Evolutionary conservation across 2,329 filamentous ascomycete genomes (phyloP).

Genomic region (Xylogone sp.): DNA sequence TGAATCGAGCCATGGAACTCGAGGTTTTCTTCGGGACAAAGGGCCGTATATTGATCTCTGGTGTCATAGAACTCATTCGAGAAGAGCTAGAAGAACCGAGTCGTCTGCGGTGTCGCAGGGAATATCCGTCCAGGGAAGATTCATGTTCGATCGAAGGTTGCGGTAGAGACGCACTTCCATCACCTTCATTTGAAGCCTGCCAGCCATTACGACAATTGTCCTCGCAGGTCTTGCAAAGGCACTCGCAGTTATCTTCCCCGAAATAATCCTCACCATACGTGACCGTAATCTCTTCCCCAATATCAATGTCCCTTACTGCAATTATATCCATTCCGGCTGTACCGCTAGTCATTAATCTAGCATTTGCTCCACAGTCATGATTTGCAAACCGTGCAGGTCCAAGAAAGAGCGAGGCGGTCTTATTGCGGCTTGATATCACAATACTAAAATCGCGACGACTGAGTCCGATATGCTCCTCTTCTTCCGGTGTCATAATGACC

Average conservation of each 20-base stretch:
- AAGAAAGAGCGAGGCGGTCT: slow-evolving; percentile 86
- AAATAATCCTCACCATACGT: slow-evolving; percentile 97
- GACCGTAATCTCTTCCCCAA: slow-evolving; percentile 94
- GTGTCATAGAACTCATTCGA: slow-evolving; percentile 53
- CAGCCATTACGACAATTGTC: slow-evolving; percentile 74
- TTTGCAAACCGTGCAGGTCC: slow-evolving; percentile 96
- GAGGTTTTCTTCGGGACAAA: slow-evolving; percentile 22
- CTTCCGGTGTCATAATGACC: slow-evolving; percentile 86
- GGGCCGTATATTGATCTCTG: slow-evolving; percentile 39
- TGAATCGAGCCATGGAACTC: slow-evolving; percentile 18
- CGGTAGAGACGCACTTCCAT: slow-evolving; percentile 13
- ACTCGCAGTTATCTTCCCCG: slow-evolving; percentile 91
- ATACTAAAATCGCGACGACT: slow-evolving; percentile 95
- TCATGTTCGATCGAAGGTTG: slow-evolving; percentile 26
- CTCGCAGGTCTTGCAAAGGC: slow-evolving; percentile 87
- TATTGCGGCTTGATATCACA: slow-evolving; percentile 88
- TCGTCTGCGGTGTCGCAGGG: slow-evolving; percentile 46
- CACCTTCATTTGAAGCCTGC: slow-evolving; percentile 50
- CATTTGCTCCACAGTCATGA: slow-evolving; percentile 94
- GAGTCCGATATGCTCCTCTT: slow-evolving; percentile 76
- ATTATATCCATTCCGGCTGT: slow-evolving; percentile 88
- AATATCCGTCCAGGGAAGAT: slow-evolving; percentile 36
- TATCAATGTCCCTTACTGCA: slow-evolving; percentile 73
- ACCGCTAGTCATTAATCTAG: slow-evolving; percentile 77
- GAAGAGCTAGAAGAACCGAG: slow-evolving; percentile 48